These are phyloP conservation scores for Termitomyces sp. DNA, from an alignment of 768 basidiomycete species.

Conservation along the genomic window DNA sequence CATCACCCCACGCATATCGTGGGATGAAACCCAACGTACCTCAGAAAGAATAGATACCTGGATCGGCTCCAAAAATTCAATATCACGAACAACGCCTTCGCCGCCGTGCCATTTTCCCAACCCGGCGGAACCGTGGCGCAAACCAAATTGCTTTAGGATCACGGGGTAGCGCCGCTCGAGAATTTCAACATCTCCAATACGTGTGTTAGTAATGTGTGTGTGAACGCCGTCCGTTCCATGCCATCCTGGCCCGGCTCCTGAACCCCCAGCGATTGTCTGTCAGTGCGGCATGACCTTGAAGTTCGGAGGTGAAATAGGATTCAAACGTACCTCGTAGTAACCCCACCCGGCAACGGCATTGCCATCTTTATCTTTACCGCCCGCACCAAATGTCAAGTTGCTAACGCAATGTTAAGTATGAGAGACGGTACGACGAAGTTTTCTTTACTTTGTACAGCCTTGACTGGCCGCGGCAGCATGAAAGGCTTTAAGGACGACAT, in stretches of 20 bases:
- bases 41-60: conserved; percentile 89
- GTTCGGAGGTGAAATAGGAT: conserved; percentile 4
- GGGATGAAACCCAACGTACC: conserved; percentile 30
- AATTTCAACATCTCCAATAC: conserved; percentile 91
- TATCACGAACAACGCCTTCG: conserved; percentile 77
- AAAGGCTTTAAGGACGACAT: conserved; percentile 91
- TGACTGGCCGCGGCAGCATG: conserved; percentile 89
- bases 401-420: conserved; percentile 25
- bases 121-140: conserved; percentile 67
- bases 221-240: conserved; percentile 92
- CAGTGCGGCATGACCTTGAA: not conserved
- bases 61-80: conserved; percentile 76
- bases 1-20: not conserved
- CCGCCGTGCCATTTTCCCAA: conserved; percentile 72
- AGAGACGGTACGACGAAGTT: conserved; percentile 7
- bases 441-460: conserved; percentile 82
- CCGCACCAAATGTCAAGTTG: conserved; percentile 85
- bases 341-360: conserved; percentile 79
- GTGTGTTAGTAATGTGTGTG: conserved; percentile 90
- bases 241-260: conserved; percentile 86
- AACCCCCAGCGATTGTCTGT: conserved; percentile 91
- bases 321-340: conserved; percentile 64
- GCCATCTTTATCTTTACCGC: conserved; percentile 82
- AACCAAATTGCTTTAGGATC: conserved; percentile 77
- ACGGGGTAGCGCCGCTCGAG: conserved; percentile 92